A percentile compares a stretch with the other conserved stretches of the same genome.
phyloP scores from a whole-genome alignment of 768 basidiomycete species.

The Lactarius pseudohatsudake region DNA sequence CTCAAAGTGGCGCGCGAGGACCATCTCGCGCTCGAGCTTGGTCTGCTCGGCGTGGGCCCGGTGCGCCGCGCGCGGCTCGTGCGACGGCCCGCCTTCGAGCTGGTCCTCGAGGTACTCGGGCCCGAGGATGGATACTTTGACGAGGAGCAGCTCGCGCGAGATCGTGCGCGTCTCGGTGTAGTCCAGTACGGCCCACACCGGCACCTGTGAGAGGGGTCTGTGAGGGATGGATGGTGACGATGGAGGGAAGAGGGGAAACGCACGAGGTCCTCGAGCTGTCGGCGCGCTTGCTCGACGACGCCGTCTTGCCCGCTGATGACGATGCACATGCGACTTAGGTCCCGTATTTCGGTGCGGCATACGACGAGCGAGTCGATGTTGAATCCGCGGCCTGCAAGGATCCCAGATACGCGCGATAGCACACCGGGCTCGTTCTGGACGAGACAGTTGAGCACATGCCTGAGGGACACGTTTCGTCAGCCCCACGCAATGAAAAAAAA shows the following conservation, averaged over 20 bases:
- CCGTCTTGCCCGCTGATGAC: slow-evolving; percentile 96
- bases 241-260: slow-evolving; percentile 35
- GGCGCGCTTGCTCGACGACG: slow-evolving; percentile 93
- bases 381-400: slow-evolving; percentile 94
- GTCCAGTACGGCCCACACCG: slow-evolving; percentile 98
- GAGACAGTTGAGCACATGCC: slow-evolving; percentile 95
- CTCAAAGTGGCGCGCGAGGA: slow-evolving; percentile 78
- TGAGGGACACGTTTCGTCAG: slow-evolving; percentile 35
- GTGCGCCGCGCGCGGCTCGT: slow-evolving; percentile 56
- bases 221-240: background rate
- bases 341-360: slow-evolving; percentile 95
- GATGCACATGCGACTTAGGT: slow-evolving; percentile 97
- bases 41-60: slow-evolving; percentile 35
- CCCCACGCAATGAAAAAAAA: background rate
- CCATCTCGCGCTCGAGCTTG: slow-evolving; percentile 70
- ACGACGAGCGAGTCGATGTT: slow-evolving; percentile 99
- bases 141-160: slow-evolving; percentile 89
- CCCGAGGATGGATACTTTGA: slow-evolving; percentile 95
- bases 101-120: slow-evolving; percentile 96
- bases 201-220: slow-evolving; percentile 58
- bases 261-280: slow-evolving; percentile 95
- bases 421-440: slow-evolving; percentile 99
- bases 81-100: slow-evolving; percentile 79
- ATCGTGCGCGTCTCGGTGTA: slow-evolving; percentile 93
- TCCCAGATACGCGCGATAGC: slow-evolving; percentile 96